Percentiles rank a stretch among this genome's conserved stretches.
These are phyloP conservation scores for Kalanchoe fedtschenkoi DNA, from an alignment of 164 flowering plant genomes.

Conservation along the genomic window DNA sequence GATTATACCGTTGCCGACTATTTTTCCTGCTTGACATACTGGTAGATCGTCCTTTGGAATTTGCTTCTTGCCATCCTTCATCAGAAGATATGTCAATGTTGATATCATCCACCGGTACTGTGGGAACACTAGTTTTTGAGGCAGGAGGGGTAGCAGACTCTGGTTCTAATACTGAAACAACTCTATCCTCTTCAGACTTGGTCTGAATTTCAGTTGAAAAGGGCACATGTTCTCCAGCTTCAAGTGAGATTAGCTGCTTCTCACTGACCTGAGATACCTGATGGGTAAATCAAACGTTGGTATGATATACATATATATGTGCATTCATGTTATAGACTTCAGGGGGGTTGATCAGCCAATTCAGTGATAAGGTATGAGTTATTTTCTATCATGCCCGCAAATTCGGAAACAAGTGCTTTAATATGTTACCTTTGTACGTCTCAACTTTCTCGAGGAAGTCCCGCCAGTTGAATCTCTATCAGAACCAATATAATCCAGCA, in stretches of 20 bases:
- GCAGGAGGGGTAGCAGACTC: neutral
- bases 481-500: slow-evolving; percentile 79
- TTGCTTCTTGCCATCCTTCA: slow-evolving; percentile 96
- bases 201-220: neutral
- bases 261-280: slow-evolving; percentile 1
- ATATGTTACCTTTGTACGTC: slow-evolving; percentile 58
- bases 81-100: slow-evolving; percentile 35
- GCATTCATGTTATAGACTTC: neutral
- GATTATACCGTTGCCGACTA: slow-evolving; percentile 28
- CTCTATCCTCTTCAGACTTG: slow-evolving; percentile 9
- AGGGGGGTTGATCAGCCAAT: neutral
- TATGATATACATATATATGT: neutral
- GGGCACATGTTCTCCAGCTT: slow-evolving; percentile 1
- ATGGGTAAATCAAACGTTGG: slow-evolving; percentile 2
- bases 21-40: slow-evolving; percentile 30
- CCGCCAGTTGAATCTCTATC: slow-evolving; percentile 51
- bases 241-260: neutral
- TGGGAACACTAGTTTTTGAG: slow-evolving; percentile 7
- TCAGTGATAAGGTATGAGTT: neutral
- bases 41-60: slow-evolving; percentile 41
- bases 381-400: neutral
- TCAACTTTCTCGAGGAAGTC: slow-evolving; percentile 47
- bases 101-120: slow-evolving; percentile 7
- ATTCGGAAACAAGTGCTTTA: neutral
- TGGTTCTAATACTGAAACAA: neutral